These are phyloP conservation scores for Hypoxylon sp. DNA, from an alignment of 2,329 filamentous ascomycete genomes.

Conservation along the genomic window DNA sequence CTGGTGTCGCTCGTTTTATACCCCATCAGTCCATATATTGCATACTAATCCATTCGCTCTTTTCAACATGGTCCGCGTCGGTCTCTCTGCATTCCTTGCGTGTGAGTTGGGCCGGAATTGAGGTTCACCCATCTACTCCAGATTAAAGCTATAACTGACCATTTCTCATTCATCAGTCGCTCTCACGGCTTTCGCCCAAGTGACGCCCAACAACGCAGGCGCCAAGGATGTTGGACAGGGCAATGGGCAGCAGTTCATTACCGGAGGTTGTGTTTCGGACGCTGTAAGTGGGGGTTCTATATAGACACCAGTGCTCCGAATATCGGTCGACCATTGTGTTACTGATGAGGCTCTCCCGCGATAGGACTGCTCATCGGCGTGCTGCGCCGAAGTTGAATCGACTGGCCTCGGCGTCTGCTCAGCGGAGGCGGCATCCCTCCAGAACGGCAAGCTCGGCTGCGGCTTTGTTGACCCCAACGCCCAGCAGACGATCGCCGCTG, in stretches of 20 bases:
- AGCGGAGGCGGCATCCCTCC: constrained; percentile 42
- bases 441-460: constrained; percentile 58
- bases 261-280: constrained; percentile 56
- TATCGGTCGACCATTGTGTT: not conserved
- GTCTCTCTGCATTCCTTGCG: constrained; percentile 49
- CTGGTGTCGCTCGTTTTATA: constrained; percentile 38
- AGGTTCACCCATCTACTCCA: not conserved
- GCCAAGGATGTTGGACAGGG: constrained; percentile 56
- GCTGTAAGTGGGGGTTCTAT: constrained; percentile 44
- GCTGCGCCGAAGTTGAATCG: constrained; percentile 52
- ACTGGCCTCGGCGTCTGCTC: constrained; percentile 43
- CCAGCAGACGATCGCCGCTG: constrained; percentile 50
- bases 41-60: constrained; percentile 3
- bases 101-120: constrained; percentile 49
- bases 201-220: constrained; percentile 56
- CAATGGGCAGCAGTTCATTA: constrained; percentile 57
- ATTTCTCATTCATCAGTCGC: constrained; percentile 49
- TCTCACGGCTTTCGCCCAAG: constrained; percentile 50
- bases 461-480: constrained; percentile 57
- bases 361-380: constrained; percentile 54
- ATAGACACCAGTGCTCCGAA: not conserved
- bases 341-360: not conserved
- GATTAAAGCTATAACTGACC: constrained; percentile 29
- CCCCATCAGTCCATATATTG: constrained; percentile 12
- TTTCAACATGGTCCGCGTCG: constrained; percentile 57